phyloP scores from a whole-genome alignment of 306 rosid genomes.

The Trichosanthes cucumerina region DNA sequence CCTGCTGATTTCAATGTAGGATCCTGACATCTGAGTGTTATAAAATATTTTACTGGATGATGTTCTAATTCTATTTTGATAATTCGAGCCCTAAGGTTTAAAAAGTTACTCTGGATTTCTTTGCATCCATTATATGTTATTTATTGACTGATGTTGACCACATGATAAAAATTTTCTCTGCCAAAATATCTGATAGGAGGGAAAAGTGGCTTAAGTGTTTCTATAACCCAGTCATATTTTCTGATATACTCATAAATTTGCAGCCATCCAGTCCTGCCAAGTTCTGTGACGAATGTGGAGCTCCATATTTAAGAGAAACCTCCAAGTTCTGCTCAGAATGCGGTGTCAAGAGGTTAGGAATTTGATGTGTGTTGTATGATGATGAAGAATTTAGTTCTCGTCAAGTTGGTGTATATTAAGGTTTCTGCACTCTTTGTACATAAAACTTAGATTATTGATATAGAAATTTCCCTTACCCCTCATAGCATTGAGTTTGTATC shows the following conservation, averaged over 20 bases:
- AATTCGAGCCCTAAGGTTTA: not conserved
- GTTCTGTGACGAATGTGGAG: conserved; percentile 90
- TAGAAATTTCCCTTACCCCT: not conserved
- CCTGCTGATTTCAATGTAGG: not conserved
- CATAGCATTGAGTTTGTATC: no score
- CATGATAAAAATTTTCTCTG: not conserved
- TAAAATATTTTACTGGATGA: not conserved
- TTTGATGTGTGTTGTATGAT: conserved; percentile 14
- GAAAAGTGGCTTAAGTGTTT: conserved; percentile 9
- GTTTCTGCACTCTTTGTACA: not conserved
- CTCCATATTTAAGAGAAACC: conserved; percentile 74
- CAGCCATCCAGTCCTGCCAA: conserved; percentile 84
- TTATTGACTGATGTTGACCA: not conserved
- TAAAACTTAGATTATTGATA: not conserved
- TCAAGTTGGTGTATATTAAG: not conserved
- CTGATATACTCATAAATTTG: conserved; percentile 7
- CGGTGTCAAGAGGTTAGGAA: conserved; percentile 80
- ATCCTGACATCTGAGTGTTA: not conserved
- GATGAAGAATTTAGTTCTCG: not conserved
- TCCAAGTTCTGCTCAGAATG: conserved; percentile 93
- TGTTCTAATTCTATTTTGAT: not conserved
- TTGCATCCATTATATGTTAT: not conserved
- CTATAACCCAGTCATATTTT: not conserved
- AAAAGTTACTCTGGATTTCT: not conserved
- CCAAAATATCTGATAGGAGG: not conserved